These are phyloP conservation scores for Trichophyton benhamiae DNA, from an alignment of 2,329 filamentous ascomycete genomes.

Conservation along the genomic window DNA sequence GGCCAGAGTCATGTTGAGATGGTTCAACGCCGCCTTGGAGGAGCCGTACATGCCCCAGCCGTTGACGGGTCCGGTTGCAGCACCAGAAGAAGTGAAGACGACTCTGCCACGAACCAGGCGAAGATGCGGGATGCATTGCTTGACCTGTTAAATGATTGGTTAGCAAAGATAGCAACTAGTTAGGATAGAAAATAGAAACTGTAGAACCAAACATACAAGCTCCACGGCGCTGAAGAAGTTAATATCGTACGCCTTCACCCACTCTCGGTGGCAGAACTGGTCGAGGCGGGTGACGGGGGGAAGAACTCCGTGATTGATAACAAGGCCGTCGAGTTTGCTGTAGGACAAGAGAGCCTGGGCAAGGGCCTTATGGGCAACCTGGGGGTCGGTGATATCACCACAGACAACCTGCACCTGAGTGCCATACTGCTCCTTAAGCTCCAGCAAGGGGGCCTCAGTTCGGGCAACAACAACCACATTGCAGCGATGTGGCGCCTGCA, in stretches of 20 bases:
- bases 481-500: conserved; percentile 37
- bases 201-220: conserved; percentile 46
- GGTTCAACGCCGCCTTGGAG: conserved; percentile 72
- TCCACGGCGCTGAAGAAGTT: conserved; percentile 78
- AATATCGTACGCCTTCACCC: conserved; percentile 63
- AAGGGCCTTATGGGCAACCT: conserved; percentile 48
- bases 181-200: not conserved
- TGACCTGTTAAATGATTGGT: conserved; percentile 41
- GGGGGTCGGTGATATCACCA: conserved; percentile 46
- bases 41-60: conserved; percentile 74
- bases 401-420: conserved; percentile 44
- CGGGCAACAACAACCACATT: conserved; percentile 49
- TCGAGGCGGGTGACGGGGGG: conserved; percentile 61
- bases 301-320: conserved; percentile 79
- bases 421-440: conserved; percentile 42
- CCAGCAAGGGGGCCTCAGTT: conserved; percentile 40
- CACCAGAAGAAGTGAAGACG: conserved; percentile 69
- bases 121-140: conserved; percentile 57
- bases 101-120: conserved; percentile 58
- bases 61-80: conserved; percentile 51
- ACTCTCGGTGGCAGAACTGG: conserved; percentile 53
- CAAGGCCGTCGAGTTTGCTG: conserved; percentile 60
- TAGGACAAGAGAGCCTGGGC: conserved; percentile 55
- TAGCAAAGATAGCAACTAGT: not conserved
- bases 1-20: conserved; percentile 59